These are phyloP conservation scores for Annulohypoxylon maeteangense DNA, from an alignment of 495 filamentous ascomycete species.

Conservation along the genomic window DNA sequence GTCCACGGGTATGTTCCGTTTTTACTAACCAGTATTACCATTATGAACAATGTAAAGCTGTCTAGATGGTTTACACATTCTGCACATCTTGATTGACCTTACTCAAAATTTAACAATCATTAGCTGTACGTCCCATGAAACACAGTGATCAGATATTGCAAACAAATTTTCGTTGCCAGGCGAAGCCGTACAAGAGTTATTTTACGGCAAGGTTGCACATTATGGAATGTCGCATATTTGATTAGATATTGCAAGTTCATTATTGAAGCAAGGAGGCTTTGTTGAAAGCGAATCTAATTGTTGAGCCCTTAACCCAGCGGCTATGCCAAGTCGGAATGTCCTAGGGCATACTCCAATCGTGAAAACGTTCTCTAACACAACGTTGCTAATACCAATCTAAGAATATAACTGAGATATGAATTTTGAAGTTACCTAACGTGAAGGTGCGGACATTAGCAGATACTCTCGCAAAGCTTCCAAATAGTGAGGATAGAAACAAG, in stretches of 20 bases:
- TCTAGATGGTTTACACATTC: too few relatives aligned
- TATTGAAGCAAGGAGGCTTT: not conserved
- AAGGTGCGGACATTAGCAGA: constrained; percentile 20
- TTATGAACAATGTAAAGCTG: too few relatives aligned
- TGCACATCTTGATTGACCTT: too few relatives aligned
- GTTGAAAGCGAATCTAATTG: constrained; percentile 3
- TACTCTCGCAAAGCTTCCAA: not conserved
- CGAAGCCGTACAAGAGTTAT: constrained; percentile 83
- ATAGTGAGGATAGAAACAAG: constrained; percentile 3
- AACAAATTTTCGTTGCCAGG: constrained; percentile 84
- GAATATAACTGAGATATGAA: constrained; percentile 80
- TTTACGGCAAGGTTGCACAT: constrained; percentile 81
- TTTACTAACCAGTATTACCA: too few relatives aligned
- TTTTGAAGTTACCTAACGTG: not conserved
- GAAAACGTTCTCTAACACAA: constrained; percentile 93
- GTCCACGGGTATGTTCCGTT: too few relatives aligned
- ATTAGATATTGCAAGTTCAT: constrained; percentile 78
- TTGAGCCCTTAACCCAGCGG: constrained; percentile 63
- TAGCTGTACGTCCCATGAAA: constrained; percentile 41
- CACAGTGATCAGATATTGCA: constrained; percentile 85
- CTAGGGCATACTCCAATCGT: constrained; percentile 66
- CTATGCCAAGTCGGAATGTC: constrained; percentile 80
- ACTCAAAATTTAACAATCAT: too few relatives aligned
- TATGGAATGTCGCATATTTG: constrained; percentile 87
- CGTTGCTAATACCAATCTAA: constrained; percentile 86